Evolutionary conservation across 495 filamentous ascomycete species (phyloP).

Genomic region (Achaetomiella virescens): DNA sequence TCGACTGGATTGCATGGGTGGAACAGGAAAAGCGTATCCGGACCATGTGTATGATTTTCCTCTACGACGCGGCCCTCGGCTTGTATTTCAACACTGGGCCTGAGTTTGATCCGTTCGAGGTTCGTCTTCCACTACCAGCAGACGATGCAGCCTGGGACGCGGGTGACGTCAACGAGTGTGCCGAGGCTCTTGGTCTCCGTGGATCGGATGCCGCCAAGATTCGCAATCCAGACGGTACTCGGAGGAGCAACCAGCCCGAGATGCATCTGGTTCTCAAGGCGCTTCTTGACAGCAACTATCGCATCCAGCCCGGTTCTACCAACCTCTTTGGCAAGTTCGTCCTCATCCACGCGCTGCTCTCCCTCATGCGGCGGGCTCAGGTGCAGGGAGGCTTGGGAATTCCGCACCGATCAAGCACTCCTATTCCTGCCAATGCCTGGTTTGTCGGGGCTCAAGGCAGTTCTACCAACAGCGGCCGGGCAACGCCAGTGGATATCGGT

Average conservation of each 20-base stretch:
- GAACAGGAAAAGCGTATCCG: slow-evolving; percentile 62
- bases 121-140: slow-evolving; percentile 54
- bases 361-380: slow-evolving; percentile 43
- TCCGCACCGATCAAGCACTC: slow-evolving; percentile 36
- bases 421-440: slow-evolving; percentile 46
- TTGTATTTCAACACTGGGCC: slow-evolving; percentile 59
- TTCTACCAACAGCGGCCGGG: slow-evolving; percentile 39
- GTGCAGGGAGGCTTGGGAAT: slow-evolving; percentile 28
- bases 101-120: slow-evolving; percentile 50
- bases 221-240: slow-evolving; percentile 52
- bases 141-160: slow-evolving; percentile 67
- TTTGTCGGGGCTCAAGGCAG: slow-evolving; percentile 31
- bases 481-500: slow-evolving; percentile 44
- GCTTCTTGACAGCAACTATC: slow-evolving; percentile 45
- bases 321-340: slow-evolving; percentile 66
- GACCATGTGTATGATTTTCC: slow-evolving; percentile 54
- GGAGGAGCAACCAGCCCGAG: slow-evolving; percentile 52
- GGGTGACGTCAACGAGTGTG: slow-evolving; percentile 46
- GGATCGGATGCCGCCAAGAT: slow-evolving; percentile 39
- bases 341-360: slow-evolving; percentile 57
- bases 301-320: slow-evolving; percentile 50
- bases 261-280: slow-evolving; percentile 49
- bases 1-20: slow-evolving; percentile 57
- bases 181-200: slow-evolving; percentile 52
- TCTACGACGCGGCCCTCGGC: slow-evolving; percentile 52